Base-by-base conservation (phyloP, 1,139 yeast genomes). In the Geotrichum candidum region DNA sequence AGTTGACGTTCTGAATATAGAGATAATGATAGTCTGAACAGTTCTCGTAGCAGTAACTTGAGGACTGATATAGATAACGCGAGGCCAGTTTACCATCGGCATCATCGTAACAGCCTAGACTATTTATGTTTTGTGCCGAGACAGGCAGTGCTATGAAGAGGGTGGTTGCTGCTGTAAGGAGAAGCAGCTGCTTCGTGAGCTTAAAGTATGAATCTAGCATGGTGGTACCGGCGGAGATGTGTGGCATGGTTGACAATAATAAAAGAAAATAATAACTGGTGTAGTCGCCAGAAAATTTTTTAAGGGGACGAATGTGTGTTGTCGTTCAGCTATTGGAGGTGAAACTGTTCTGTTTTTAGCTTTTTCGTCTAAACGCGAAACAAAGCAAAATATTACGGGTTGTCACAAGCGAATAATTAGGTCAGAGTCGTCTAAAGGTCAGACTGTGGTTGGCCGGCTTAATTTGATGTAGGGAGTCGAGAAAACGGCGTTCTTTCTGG, bases 1-100 rank as follows among this genome's bases (percentile, higher is more conserved):
- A 90, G 25, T 76, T 73, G 59, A 76, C 71, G 51, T 90, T 92
- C 52, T 80, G 70, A 54, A 87, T 68, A 7, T 94, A 96, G 68
- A 85, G 81, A 33, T 60, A 62, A n/a, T 55, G 18, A 23, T 41
- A 57, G 23, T 60, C 63, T 4, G 64, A 35, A 29, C 64, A 62
- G 51, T 59, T 51, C 2, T 22, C 23, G 23, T 52, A 18, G 55
- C 64, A 62, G 51, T 58, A 56, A 7, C 53, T 46, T 2, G 63
- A 54, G 35, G 61, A 33, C 52, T 62, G 63, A 23, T 29, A 60
- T 18, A 52, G 29, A 22, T 57, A 59, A 25, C 46, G 38, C 23
- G 58, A 55, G 25, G 53, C 58, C 23, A 55, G 46, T 10, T 27
- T 29, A 22, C 46, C 22, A 7, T 46, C 53, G 11, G 53, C 58